phyloP scores from a whole-genome alignment of 371 early-diverging fungal species.

The Chytridium lagenaria region DNA sequence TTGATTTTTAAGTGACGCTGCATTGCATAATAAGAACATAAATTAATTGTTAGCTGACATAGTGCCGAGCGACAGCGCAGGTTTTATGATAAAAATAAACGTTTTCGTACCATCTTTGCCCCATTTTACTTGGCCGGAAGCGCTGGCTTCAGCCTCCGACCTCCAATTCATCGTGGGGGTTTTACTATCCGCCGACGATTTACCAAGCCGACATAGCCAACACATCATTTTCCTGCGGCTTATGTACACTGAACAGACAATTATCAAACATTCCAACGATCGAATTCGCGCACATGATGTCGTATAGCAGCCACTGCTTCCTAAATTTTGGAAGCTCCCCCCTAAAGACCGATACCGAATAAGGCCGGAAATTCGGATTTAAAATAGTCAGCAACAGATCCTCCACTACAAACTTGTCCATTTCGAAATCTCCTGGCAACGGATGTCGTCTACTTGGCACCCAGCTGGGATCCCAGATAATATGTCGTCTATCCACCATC shows the following conservation, averaged over 20 bases:
- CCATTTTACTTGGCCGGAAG: conserved; percentile 28
- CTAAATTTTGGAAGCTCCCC: conserved; percentile 83
- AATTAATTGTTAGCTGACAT: too few relatives aligned
- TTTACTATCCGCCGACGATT: neutral
- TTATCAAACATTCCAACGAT: conserved; percentile 94
- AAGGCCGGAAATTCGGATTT: conserved; percentile 88
- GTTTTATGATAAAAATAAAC: too few relatives aligned
- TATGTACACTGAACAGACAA: conserved; percentile 90
- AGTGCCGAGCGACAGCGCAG: too few relatives aligned
- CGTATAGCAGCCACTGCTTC: conserved; percentile 92
- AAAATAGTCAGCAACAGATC: conserved; percentile 78
- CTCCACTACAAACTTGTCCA: conserved; percentile 77
- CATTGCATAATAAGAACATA: conserved; percentile 3
- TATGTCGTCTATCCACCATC: conserved; percentile 83
- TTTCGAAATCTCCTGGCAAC: conserved; percentile 84
- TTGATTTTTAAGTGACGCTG: conserved; percentile 88
- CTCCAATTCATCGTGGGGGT: conserved; percentile 13
- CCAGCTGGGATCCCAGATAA: conserved; percentile 77
- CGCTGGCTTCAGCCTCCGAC: conserved; percentile 16
- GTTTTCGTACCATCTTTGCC: conserved; percentile 42
- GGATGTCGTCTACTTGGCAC: conserved; percentile 68
- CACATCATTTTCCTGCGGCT: conserved; percentile 64
- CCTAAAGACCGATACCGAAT: conserved; percentile 83
- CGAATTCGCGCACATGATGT: conserved; percentile 85
- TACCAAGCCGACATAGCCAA: conserved; percentile 5